phyloP scores from a whole-genome alignment of 192 early-diverging fungal species.

The Podila epigama region DNA sequence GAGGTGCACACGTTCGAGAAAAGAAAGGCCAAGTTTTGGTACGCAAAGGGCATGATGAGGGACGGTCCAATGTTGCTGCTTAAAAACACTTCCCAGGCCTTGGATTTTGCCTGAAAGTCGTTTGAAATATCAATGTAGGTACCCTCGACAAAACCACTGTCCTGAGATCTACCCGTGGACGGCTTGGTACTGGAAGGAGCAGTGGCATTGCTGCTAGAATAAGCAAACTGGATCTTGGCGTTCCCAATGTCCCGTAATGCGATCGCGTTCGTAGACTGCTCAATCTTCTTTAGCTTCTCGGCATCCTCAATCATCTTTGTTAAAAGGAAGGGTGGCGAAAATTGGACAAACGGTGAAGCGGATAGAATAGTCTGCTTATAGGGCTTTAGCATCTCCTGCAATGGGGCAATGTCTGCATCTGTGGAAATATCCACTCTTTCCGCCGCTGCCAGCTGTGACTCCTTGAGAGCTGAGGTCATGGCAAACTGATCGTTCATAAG shows the following conservation, averaged over 20 bases:
- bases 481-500: constrained; percentile 83
- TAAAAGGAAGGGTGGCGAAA: constrained; percentile 87
- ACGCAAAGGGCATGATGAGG: constrained; percentile 69
- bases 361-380: constrained; percentile 83
- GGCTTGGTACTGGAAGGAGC: constrained; percentile 19
- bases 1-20: constrained; percentile 72
- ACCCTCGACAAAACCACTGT: constrained; percentile 49
- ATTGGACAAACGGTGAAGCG: constrained; percentile 86
- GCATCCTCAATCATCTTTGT: constrained; percentile 68
- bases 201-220: constrained; percentile 18
- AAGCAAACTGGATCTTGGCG: constrained; percentile 21
- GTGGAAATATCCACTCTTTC: constrained; percentile 24
- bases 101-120: constrained; percentile 50
- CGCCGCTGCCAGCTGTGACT: constrained; percentile 11
- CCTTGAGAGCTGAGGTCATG: constrained; percentile 48
- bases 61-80: constrained; percentile 60
- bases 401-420: constrained; percentile 35
- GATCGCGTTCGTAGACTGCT: constrained; percentile 19
- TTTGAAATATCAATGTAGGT: constrained; percentile 53
- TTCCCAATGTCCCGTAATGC: constrained; percentile 37
- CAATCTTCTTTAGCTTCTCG: constrained; percentile 45
- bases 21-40: constrained; percentile 79
- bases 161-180: constrained; percentile 42
- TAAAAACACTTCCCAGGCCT: constrained; percentile 62
- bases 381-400: constrained; percentile 57